Percentiles rank a stretch among this genome's conserved stretches.
phyloP scores from a whole-genome alignment of 768 basidiomycete species.

The Albatrellus ellisii region DNA sequence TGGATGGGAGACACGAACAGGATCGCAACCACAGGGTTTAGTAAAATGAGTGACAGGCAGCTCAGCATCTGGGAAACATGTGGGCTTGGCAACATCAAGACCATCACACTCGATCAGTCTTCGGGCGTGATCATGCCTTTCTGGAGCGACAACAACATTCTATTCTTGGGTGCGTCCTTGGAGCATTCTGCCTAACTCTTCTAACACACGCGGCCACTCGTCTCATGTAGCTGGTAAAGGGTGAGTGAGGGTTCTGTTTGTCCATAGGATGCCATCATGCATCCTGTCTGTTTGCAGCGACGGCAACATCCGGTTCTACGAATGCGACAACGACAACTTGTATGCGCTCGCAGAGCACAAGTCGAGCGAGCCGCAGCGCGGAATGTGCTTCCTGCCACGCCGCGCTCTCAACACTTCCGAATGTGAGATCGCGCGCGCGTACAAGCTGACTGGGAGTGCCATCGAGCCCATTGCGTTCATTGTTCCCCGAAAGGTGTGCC shows the following conservation, averaged over 20 bases:
- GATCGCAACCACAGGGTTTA: conserved; percentile 93
- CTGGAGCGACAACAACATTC: conserved; percentile 88
- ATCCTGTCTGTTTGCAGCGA: conserved; percentile 40
- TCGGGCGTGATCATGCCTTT: conserved; percentile 96
- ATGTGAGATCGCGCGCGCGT: conserved; percentile 91
- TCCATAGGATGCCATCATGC: conserved; percentile 1
- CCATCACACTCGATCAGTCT: conserved; percentile 70
- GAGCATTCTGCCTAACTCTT: not conserved
- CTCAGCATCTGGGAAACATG: conserved; percentile 83
- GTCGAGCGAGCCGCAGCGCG: conserved; percentile 85
- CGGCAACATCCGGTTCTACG: conserved; percentile 96
- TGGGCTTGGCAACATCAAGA: conserved; percentile 64
- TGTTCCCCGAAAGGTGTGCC: conserved; percentile 76
- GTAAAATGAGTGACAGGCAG: conserved; percentile 93
- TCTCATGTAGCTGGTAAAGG: conserved; percentile 66
- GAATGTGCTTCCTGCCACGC: conserved; percentile 93
- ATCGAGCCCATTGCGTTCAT: conserved; percentile 93
- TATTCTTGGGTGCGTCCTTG: conserved; percentile 53
- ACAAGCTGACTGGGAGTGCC: conserved; percentile 62
- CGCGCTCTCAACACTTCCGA: conserved; percentile 80
- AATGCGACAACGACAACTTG: conserved; percentile 81
- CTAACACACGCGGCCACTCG: not conserved
- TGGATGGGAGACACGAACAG: conserved; percentile 89
- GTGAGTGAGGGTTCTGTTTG: conserved; percentile 25
- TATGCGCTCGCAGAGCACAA: conserved; percentile 74